A percentile compares a stretch with the other conserved stretches of the same genome.
phyloP scores from a whole-genome alignment of 495 filamentous ascomycete genomes.

The Penicillium pancosmium region DNA sequence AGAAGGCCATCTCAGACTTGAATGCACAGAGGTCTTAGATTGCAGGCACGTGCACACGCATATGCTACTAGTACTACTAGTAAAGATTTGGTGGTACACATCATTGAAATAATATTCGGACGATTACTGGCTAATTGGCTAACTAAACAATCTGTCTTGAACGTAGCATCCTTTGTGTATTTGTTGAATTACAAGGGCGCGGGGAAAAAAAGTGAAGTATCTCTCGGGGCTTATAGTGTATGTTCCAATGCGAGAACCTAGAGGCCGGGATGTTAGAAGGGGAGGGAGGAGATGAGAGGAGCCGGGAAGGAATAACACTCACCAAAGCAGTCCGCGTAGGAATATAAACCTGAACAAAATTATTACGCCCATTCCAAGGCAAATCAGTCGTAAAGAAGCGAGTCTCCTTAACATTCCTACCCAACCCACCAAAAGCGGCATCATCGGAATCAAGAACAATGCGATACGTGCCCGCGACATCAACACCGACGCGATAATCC shows the following conservation, averaged over 20 bases:
- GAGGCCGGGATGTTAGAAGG: not conserved
- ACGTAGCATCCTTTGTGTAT: constrained; percentile 2
- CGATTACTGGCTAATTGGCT: constrained; percentile 1
- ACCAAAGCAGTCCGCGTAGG: constrained; percentile 85
- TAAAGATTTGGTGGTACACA: not conserved
- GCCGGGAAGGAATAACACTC: constrained; percentile 38
- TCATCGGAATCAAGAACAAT: constrained; percentile 85
- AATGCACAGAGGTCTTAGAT: no score
- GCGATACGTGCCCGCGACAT: constrained; percentile 80
- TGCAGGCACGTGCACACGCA: no score
- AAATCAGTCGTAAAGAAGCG: constrained; percentile 90
- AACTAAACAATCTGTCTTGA: constrained; percentile 7
- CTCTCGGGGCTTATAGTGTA: constrained; percentile 36
- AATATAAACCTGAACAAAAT: constrained; percentile 91
- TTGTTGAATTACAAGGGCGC: constrained; percentile 14
- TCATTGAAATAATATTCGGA: not conserved
- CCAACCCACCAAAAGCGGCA: constrained; percentile 76
- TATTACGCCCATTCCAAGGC: constrained; percentile 83
- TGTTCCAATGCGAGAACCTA: constrained; percentile 58
- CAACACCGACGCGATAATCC: constrained; percentile 90
- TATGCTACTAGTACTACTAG: not conserved
- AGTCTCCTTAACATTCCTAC: constrained; percentile 72
- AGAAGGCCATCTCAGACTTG: no score
- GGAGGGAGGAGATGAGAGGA: no score
- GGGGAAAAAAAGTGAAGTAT: not conserved